Conservation (phyloP, 2,329 filamentous ascomycete species). For the Cladosporium sphaerospermum region DNA sequence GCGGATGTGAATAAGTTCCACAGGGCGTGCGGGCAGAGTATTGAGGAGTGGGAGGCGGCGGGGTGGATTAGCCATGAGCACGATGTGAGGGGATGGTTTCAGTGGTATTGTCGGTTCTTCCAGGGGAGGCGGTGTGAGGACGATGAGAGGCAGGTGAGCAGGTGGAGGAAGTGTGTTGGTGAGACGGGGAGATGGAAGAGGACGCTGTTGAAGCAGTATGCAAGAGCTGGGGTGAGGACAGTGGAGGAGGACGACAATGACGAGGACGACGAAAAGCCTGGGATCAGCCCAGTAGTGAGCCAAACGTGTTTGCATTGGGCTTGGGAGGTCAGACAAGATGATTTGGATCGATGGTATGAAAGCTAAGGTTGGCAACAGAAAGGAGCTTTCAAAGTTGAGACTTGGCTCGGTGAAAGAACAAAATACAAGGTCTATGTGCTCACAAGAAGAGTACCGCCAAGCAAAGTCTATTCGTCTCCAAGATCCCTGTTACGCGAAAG, state of each 20-base stretch:
- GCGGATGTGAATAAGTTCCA: slow-evolving; percentile 48
- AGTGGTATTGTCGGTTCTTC: slow-evolving; percentile 52
- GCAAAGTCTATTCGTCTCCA: slow-evolving; percentile 48
- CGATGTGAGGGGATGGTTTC: slow-evolving; percentile 52
- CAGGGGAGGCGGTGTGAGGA: slow-evolving; percentile 46
- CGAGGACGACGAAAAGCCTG: slow-evolving; percentile 22
- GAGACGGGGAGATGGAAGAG: slow-evolving; percentile 47
- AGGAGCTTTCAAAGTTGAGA: neutral
- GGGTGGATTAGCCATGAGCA: slow-evolving; percentile 51
- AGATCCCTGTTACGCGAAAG: slow-evolving; percentile 69
- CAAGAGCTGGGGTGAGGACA: slow-evolving; percentile 40
- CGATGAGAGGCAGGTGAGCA: slow-evolving; percentile 46
- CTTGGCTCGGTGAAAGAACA: neutral
- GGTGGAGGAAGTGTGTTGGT: slow-evolving; percentile 50
- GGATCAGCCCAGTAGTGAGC: slow-evolving; percentile 51
- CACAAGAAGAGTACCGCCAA: neutral
- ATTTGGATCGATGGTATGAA: slow-evolving; percentile 38
- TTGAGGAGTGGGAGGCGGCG: slow-evolving; percentile 50
- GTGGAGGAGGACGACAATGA: slow-evolving; percentile 41
- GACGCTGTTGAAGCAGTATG: slow-evolving; percentile 48
- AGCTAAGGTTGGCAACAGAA: slow-evolving; percentile 23
- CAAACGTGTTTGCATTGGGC: slow-evolving; percentile 55
- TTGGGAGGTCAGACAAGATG: slow-evolving; percentile 46
- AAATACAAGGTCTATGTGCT: neutral
- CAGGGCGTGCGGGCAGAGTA: slow-evolving; percentile 47